Evolutionary conservation across 2,329 filamentous ascomycete genomes (phyloP), one percentile per base, ranked within the genome.

Genomic region (Blastomyces parvus): DNA sequence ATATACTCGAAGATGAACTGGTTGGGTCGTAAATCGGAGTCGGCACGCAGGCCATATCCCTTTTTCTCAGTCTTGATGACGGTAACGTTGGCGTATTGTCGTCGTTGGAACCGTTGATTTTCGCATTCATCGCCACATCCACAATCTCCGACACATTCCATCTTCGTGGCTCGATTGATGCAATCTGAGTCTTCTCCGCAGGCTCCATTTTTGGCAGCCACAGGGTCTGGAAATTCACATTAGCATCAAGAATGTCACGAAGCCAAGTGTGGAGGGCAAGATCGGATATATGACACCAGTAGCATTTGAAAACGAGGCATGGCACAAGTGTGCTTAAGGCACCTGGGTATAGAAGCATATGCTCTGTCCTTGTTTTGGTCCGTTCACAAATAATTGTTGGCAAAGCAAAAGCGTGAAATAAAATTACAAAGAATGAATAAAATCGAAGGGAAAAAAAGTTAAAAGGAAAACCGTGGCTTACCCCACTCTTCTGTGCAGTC

Each of bases 61-160:
- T 99, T 99, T 81, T 97, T 97, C 66, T 96, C 92, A 0, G 94
- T 97, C 75, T 95, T 93, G 81, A 99, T 95, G 71, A 99, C 93
- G 1, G 91, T 89, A 64, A 99, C 94, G 69, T 89, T 79, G 71
- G 93, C 92, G 73, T 94, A 97, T 71, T 95, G 85, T 76, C 88
- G 92, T 69, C 86, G 88, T 76, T 95, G 90, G 71, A 99, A 97
- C 65, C 94, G 88, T 76, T 96, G 91, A 73, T 99, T 99, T 74
- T 96, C 90, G 75, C 94, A 99, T 59, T 85, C 86, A 46, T 85
- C 80, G 62, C 92, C 92, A 76, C 94, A 99, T 72, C 91, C 90
- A 76, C 92, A 94, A 69, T 92, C 88, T 65, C 86, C 86, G 44
- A 90, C 83, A 74, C 94, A 99, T 79, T 99, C 94, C 85, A 97